These are phyloP conservation scores for Nothomitra cinnamomea DNA, from an alignment of 2,329 filamentous ascomycete species.

Conservation along the genomic window DNA sequence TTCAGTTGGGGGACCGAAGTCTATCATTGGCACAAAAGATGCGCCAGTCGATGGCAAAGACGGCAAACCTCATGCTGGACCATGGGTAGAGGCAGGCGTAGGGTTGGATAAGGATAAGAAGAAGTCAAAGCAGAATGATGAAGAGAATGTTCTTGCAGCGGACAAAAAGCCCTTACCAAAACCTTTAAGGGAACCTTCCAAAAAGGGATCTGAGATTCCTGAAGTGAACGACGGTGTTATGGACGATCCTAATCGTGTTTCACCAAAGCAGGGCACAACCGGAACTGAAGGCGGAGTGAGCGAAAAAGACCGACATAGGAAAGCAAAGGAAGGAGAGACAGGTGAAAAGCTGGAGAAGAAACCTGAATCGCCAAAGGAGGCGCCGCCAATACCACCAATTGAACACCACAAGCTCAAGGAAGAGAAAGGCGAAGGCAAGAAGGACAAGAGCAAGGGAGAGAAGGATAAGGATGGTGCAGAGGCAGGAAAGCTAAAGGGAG, in stretches of 20 bases:
- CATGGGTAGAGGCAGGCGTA: conserved; percentile 35
- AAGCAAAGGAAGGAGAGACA: conserved; percentile 47
- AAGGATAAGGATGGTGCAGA: conserved; percentile 14
- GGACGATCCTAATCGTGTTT: conserved; percentile 65
- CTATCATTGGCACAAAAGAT: conserved; percentile 46
- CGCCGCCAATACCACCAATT: conserved; percentile 62
- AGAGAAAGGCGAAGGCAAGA: conserved; percentile 20
- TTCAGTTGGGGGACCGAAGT: conserved; percentile 18
- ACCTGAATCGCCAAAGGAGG: conserved; percentile 72
- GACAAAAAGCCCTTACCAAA: conserved; percentile 7
- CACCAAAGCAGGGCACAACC: conserved; percentile 69
- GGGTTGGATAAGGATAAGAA: conserved; percentile 13
- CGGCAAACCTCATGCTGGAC: conserved; percentile 82
- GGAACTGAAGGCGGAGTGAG: conserved; percentile 82
- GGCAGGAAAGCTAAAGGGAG: conserved; percentile 24
- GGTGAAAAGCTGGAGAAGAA: conserved; percentile 53
- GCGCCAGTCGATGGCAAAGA: conserved; percentile 85
- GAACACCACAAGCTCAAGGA: conserved; percentile 51
- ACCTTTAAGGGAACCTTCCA: conserved; percentile 18
- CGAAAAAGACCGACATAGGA: conserved; percentile 64
- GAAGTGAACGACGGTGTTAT: conserved; percentile 64
- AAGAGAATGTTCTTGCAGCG: conserved; percentile 1
- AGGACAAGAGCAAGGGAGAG: conserved; percentile 16
- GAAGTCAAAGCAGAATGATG: not conserved
- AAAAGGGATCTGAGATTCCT: conserved; percentile 43